Conservation (phyloP, 371 early-diverging fungal species). For the Chytridium lagenaria region DNA sequence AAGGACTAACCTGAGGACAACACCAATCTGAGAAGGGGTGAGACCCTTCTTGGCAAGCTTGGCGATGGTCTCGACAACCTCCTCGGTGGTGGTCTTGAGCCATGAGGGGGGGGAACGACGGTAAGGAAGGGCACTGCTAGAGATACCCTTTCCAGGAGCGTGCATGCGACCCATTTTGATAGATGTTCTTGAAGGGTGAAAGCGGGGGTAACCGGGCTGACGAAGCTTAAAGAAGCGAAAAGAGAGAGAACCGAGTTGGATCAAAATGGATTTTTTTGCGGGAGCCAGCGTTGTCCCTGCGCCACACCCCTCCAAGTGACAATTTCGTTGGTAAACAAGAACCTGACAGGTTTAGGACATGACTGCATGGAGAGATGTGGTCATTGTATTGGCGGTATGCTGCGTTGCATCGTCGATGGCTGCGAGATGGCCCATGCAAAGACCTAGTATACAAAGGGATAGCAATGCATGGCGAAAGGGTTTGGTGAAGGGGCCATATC, state of each 20-base stretch:
- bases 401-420: no score
- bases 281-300: no score
- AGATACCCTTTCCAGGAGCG: constrained; percentile 96
- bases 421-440: background rate
- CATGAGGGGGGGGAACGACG: constrained; percentile 97
- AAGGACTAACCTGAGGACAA: constrained; percentile 80
- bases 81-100: constrained; percentile 95
- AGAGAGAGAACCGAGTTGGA: background rate
- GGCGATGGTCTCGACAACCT: constrained; percentile 98
- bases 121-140: constrained; percentile 98
- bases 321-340: no score
- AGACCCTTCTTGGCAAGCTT: constrained; percentile 99
- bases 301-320: no score
- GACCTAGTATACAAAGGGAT: background rate
- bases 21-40: constrained; percentile 99
- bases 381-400: no score
- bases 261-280: background rate
- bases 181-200: background rate
- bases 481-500: background rate
- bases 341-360: no score
- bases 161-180: constrained; percentile 94
- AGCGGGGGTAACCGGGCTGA: background rate
- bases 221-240: background rate
- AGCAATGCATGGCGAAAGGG: background rate
- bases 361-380: no score